These are phyloP conservation scores for Pyricularia sp. DNA, from an alignment of 2,329 filamentous ascomycete species.

Conservation along the genomic window DNA sequence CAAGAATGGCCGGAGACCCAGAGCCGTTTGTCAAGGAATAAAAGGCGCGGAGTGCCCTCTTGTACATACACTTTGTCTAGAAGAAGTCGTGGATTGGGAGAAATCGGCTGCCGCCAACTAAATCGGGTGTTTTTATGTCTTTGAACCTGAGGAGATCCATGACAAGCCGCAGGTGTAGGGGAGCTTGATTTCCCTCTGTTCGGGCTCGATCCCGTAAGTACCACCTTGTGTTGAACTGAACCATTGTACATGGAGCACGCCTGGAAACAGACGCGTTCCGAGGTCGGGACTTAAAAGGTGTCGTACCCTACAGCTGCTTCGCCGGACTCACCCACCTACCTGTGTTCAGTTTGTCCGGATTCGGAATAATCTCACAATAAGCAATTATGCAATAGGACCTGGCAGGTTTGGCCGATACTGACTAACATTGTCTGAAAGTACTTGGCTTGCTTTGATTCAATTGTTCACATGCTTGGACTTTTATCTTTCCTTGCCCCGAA, in stretches of 20 bases:
- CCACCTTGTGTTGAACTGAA: too few relatives aligned
- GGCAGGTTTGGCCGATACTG: too few relatives aligned
- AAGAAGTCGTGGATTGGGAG: conserved; percentile 7
- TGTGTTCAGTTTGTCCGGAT: too few relatives aligned
- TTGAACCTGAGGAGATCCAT: neutral
- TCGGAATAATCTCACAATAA: too few relatives aligned
- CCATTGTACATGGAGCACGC: too few relatives aligned
- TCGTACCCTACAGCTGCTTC: too few relatives aligned
- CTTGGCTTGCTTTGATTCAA: too few relatives aligned
- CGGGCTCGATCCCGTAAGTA: neutral
- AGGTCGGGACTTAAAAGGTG: too few relatives aligned
- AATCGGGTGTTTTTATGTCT: neutral
- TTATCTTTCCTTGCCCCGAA: neutral
- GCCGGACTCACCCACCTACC: too few relatives aligned
- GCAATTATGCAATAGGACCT: too few relatives aligned
- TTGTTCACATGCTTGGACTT: neutral
- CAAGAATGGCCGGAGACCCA: conserved; percentile 40
- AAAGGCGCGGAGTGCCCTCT: neutral
- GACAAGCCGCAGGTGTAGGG: neutral
- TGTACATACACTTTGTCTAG: conserved; percentile 4
- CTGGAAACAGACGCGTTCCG: too few relatives aligned
- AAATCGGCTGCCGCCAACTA: neutral
- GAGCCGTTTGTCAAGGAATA: conserved; percentile 28
- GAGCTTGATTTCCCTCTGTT: neutral
- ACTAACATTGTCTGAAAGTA: too few relatives aligned